Base-by-base conservation (phyloP, 192 early-diverging fungal genomes). In the Coemansia sp. region DNA sequence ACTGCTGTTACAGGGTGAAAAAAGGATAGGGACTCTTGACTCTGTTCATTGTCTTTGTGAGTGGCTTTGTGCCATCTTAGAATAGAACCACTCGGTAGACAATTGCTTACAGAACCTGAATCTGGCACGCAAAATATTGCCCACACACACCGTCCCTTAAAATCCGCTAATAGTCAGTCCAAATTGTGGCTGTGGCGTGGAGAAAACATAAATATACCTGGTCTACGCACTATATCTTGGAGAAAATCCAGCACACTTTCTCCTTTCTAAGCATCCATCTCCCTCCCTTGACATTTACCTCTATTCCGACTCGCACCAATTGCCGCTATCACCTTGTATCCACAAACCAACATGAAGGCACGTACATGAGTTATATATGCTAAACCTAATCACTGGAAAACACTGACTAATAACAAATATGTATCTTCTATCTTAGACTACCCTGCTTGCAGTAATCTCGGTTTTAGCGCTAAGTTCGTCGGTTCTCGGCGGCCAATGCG, bases 401-500 rank as follows among this genome's bases (percentile, higher is more conserved):
- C 9, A 51, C 8, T 51, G 12, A 4, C 41, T 15, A 44, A 38
- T 38, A 42, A 42, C 1, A 36, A 36, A 36, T 36, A 36, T 1
- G 1, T 5, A 42, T 9, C 45, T 9, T 4, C 10, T 27, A 27
- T 38, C 14, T 42, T 63, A 77, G 57, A 29, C 66, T 27, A 48
- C 69, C 7, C 50, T 77, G 0, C n/a, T 68, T 21, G 48, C 55
- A 3, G 66, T 74, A 9, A 45, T 59, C 8, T 39, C 55, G 0
- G 39, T 38, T 4, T 63, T 74, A 17, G 45, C 62, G 8, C 55
- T 79, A 2, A 44, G 46, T 5, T 53, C 67, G 11, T 39, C 62
- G 1, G 63, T 65, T 0, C 37, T 69, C 11, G 73, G 69, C 4
- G 79, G 48, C 14, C 48, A 73, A 59, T 77, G 75, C 29, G 75